Evolutionary conservation across 257 asterid species (phyloP).

Genomic region (Solanum clarkiae): DNA sequence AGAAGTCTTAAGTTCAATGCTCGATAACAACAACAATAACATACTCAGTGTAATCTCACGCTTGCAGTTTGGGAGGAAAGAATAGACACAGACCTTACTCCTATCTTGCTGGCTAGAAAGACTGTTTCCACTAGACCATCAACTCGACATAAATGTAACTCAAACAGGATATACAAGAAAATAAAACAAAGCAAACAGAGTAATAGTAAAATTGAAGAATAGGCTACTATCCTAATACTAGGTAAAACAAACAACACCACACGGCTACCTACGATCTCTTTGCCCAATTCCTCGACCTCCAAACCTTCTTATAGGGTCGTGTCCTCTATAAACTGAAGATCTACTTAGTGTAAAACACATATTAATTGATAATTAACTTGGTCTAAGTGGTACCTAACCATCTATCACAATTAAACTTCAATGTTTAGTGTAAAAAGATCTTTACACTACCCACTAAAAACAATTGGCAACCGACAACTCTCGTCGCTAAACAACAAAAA

Average conservation of each 20-base stretch:
- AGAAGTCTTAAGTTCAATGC: not conserved
- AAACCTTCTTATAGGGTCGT: not conserved
- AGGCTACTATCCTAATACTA: not conserved
- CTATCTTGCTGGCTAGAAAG: accelerated
- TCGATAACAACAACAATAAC: not conserved
- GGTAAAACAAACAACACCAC: not conserved
- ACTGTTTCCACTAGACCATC: not conserved
- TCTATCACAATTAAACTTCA: not conserved
- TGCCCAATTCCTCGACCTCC: not conserved
- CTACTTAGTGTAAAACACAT: not conserved
- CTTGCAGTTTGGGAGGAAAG: accelerated
- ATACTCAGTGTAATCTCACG: not conserved
- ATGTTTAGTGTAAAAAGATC: not conserved
- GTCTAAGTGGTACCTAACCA: not conserved
- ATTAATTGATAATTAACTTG: not conserved
- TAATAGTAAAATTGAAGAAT: no score
- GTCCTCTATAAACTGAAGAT: not conserved
- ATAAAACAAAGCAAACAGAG: not conserved
- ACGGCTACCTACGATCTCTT: not conserved
- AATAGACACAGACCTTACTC: not conserved
- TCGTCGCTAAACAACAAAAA: not conserved
- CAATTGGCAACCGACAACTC: not conserved
- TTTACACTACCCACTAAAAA: not conserved
- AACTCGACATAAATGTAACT: not conserved
- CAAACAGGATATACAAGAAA: not conserved